These are phyloP conservation scores for Pseudoneurospora amorphoporcata DNA, from an alignment of 495 filamentous ascomycete species.

Conservation along the genomic window DNA sequence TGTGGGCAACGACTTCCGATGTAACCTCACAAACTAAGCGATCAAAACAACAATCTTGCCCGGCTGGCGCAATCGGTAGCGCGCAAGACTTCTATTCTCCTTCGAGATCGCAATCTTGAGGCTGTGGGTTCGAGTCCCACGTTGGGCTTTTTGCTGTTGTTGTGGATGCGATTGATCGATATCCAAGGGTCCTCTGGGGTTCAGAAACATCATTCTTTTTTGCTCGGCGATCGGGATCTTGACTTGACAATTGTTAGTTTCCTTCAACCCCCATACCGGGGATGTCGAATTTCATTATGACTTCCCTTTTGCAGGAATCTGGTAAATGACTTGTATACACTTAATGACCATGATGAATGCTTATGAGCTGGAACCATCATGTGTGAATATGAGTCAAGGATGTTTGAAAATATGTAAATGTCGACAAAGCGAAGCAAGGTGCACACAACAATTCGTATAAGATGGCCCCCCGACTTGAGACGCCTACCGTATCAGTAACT, in stretches of 20 bases:
- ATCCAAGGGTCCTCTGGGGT: not conserved
- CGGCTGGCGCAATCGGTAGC: not conserved
- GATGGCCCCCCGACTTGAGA: not conserved
- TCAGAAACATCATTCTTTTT: not conserved
- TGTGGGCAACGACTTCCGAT: not conserved
- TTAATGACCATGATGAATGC: not conserved
- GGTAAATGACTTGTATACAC: no score
- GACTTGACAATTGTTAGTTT: not conserved
- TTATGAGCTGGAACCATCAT: not conserved
- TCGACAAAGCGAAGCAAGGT: not conserved
- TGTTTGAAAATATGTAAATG: not conserved
- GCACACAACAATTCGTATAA: not conserved
- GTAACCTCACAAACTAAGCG: not conserved
- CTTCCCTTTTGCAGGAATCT: not conserved
- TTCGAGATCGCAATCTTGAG: not conserved
- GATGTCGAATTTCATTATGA: not conserved
- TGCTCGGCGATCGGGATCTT: not conserved
- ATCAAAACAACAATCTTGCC: not conserved
- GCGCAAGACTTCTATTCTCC: not conserved
- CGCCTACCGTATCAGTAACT: not conserved
- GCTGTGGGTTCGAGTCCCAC: not conserved
- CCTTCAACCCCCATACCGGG: not conserved
- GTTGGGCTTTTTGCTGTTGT: not conserved
- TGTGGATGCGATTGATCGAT: not conserved
- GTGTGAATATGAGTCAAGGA: not conserved